Evolutionary conservation across 2,329 filamentous ascomycete genomes (phyloP).

Genomic region (Zasmidium citrigriseum): DNA sequence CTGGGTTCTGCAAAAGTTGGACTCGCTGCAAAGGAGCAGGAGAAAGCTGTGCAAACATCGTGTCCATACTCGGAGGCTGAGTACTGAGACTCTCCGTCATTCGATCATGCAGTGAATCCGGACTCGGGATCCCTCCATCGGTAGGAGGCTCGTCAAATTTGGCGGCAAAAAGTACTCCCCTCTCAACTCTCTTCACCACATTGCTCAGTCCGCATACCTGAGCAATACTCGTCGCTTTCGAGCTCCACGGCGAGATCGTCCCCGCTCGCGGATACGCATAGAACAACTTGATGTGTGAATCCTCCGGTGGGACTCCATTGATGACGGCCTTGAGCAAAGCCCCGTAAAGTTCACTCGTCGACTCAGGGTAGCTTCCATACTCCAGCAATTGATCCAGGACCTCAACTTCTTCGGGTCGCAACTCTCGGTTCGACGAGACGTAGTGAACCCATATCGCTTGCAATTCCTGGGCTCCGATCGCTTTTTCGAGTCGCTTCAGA

Average conservation of each 20-base stretch:
- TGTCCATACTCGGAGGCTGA: constrained; percentile 66
- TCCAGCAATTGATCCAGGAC: constrained; percentile 61
- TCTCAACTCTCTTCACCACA: constrained; percentile 77
- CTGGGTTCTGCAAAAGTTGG: constrained; percentile 53
- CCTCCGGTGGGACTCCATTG: constrained; percentile 53
- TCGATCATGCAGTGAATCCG: constrained; percentile 80
- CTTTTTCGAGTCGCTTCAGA: constrained; percentile 46
- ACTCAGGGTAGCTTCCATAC: constrained; percentile 58
- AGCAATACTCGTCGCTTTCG: constrained; percentile 90
- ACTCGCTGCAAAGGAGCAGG: constrained; percentile 71
- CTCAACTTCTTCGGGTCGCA: constrained; percentile 48
- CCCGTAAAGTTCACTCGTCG: constrained; percentile 45
- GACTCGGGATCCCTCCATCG: constrained; percentile 57
- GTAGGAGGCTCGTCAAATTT: constrained; percentile 54
- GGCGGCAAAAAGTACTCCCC: constrained; percentile 76
- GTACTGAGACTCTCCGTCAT: constrained; percentile 87
- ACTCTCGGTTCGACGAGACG: constrained; percentile 45
- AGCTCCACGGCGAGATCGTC: constrained; percentile 94
- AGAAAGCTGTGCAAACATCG: constrained; percentile 75
- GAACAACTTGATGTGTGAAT: constrained; percentile 57
- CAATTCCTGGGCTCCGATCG: constrained; percentile 49
- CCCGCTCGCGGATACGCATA: constrained; percentile 78
- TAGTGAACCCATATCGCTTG: constrained; percentile 55
- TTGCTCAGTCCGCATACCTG: constrained; percentile 82
- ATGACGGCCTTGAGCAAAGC: constrained; percentile 48